Evolutionary conservation across 257 asterid species (phyloP), one percentile per base, ranked within the genome.

Genomic region (Echium plantagineum): DNA sequence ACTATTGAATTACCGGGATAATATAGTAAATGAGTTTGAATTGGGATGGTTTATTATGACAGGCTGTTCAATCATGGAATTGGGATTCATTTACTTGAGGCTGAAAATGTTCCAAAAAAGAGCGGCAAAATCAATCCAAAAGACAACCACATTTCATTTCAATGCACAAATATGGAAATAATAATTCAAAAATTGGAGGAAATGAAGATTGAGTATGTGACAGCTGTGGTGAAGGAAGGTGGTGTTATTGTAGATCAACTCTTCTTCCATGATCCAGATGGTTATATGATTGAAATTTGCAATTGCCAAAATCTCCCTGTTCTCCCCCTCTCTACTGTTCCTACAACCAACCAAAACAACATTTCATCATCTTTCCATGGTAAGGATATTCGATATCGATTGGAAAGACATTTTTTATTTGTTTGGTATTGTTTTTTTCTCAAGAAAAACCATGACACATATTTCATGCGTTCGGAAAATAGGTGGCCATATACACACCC

Each of bases 211-310:
- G 67, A 66, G 35, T 69, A 69, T 7, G 76, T 48, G 31, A 72
- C 57, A 1, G 78, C 76, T 5, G 28, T 64, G n/a, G 76, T 76
- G 19, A 78, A 76, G 63, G 81, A 76, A 15, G 71, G 58, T 2
- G 81, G 81, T 15, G 67, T 63, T 6, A 60, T 60, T 38, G 81
- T 76, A 15, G 78, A 76, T 56, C 81, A 76, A 3, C 75, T 76
- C 20, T 76, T 76, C 56, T 76, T 76, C 71, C 81, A 76, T 38
- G 81, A 76, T 28, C 81, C 81, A 1, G 81, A 76, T 67, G 81
- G 74, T 54, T 72, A 76, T 54, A 76, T 76, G 81, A 70, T 76
- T 47, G 81, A 76, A 64, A 49, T 76, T 0, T 76, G 81, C 59
- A 72, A 72, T 66, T 76, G 81, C 51, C 76, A 72, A 3, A 72